Evolutionary conservation across 1,284 basidiomycete genomes (phyloP), one percentile per base, ranked within the genome.

Genomic region (Leccinum subspadiceum): DNA sequence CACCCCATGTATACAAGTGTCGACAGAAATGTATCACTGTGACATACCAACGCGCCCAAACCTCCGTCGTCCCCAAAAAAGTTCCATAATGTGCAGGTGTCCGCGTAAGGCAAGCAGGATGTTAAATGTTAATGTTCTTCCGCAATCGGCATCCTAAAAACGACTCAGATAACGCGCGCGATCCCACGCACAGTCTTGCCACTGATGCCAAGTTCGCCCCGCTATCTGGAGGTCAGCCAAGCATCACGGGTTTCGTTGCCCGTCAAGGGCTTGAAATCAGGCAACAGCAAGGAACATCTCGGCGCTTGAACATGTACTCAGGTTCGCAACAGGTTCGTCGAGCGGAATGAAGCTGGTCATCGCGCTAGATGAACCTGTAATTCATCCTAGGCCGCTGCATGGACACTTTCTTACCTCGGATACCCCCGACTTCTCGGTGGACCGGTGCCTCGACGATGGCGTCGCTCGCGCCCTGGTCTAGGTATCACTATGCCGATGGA

Each of bases 201-300:
- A 80, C 80, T 29, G 61, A 59, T 17, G 65, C 79, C 57, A 75
- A 72, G 76, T 3, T 44, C n/a, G 1, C 39, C 9, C 8, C n/a
- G n/a, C 39, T 41, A n/a, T n/a, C n/a, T 41, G 39, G 39, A 41
- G 37, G n/a, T 5, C n/a, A 6, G 39, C 39, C n/a, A n/a, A n/a
- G 39, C n/a, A 9, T 59, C 50, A 12, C 24, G 24, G 33, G 65
- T 66, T 8, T 68, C 70, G 13, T 68, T 73, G 39, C 76, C 79
- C 8, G 73, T 79, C 20, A 76, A 75, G 1, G 76, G 0, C 41
- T 20, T 44, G 41, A 12, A 10, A 10, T 44, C 41, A 75, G 74
- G 31, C 79, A 85, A 66, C 83, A 82, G 1, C 69, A 71, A 39
- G 84, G 86, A 70, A 79, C 73, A 22, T 72, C 75, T 1, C 71